phyloP scores from a whole-genome alignment of 768 basidiomycete genomes.

The Rhodotorula babjevae region DNA sequence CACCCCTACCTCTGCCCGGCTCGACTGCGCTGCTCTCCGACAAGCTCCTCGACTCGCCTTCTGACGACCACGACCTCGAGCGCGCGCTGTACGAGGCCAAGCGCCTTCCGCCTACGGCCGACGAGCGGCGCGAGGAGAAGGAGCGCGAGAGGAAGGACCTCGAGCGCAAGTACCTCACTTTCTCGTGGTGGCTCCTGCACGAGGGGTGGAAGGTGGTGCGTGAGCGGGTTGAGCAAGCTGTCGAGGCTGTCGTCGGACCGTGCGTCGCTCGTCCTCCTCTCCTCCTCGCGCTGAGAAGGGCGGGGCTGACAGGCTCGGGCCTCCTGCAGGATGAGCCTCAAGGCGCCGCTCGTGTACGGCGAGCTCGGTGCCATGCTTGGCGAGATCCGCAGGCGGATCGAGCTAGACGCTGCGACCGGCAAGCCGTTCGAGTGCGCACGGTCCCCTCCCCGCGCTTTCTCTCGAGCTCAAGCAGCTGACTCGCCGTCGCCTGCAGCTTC shows the following conservation, averaged over 20 bases:
- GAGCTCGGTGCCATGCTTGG: constrained; percentile 66
- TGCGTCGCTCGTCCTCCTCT: constrained; percentile 48
- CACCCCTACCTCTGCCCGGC: neutral
- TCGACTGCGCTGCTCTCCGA: too few species aligned
- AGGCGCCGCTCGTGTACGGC: constrained; percentile 63
- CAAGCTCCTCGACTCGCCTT: neutral
- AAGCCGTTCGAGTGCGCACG: constrained; percentile 52
- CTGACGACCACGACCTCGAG: constrained; percentile 27
- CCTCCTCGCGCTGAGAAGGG: too few species aligned
- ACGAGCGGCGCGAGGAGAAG: constrained; percentile 40
- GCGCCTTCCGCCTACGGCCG: constrained; percentile 36
- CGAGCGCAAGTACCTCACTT: constrained; percentile 72
- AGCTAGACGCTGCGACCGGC: constrained; percentile 57
- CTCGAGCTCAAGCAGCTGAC: constrained; percentile 6
- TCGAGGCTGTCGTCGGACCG: constrained; percentile 80
- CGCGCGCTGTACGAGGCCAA: constrained; percentile 39
- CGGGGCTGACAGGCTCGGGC: neutral
- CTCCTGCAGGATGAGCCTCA: constrained; percentile 67
- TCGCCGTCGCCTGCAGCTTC: constrained; percentile 56
- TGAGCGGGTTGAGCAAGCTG: constrained; percentile 64
- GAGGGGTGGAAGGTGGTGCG: constrained; percentile 85
- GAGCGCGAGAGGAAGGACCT: constrained; percentile 58
- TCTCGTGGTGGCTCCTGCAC: constrained; percentile 89
- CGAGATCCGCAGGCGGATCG: constrained; percentile 72
- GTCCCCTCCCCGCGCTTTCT: constrained; percentile 4